Base-by-base conservation (phyloP, 805 yeast species). In the Henningerozyma blattae region DNA sequence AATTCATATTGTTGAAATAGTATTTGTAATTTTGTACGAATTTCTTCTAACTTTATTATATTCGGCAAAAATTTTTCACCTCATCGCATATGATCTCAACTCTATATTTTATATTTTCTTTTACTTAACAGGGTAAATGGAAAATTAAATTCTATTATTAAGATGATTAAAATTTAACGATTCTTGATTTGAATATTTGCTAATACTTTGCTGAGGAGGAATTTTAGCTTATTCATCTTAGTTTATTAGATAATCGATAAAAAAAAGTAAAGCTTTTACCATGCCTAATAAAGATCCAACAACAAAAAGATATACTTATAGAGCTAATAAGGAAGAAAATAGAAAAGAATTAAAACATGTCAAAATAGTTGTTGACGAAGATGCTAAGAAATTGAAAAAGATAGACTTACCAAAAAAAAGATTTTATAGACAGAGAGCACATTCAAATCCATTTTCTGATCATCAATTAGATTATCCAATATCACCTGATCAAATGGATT, bases 381-480 rank as follows among this genome's bases (percentile, higher is more conserved):
- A 42, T 2, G 28, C 24, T 12, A 18, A 26, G n/a, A 20, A 28
- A 13, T 33, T 27, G 13, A 44, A 45, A 15, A 46, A 45, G 19
- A 42, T 58, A 15, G 75, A 77, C 38, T 62, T 86, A 33, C 96
- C 95, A 33, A 71, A 76, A 50, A 81, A 91, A 56, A 70, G 91
- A 47, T 91, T 70, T 53, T 91, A 91, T 57, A 72, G 98, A 55
- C 98, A 91, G 60, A 66, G 98, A 59, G 98, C 98, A 1, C 98
- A 91, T 54, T 86, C 96, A 2, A 91, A 91, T 52, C 97, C 97
- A 16, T 91, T 91, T 50, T 82, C 95, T 15, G 98, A 91, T 59
- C 98, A 91, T 57, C 73, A 78, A 47, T 65, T 91, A 30, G 94
- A 84, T 40, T 91, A 91, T 47, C 97, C 98, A 15, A 55, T 59